These are phyloP conservation scores for Hymenoscyphus fructigenus DNA, from an alignment of 2,329 filamentous ascomycete species.

Conservation along the genomic window DNA sequence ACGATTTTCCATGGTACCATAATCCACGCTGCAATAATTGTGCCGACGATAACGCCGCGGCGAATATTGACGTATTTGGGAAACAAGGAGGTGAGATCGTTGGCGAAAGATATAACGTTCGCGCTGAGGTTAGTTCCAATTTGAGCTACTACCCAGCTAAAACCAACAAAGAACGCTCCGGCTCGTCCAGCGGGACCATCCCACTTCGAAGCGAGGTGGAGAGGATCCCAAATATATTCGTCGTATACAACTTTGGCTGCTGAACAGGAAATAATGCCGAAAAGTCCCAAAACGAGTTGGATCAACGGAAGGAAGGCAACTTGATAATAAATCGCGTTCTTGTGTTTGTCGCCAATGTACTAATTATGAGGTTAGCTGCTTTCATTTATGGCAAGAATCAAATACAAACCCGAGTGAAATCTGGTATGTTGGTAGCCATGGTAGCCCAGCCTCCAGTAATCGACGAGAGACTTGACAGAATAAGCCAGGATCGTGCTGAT, in stretches of 20 bases:
- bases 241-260: slow-evolving; percentile 37
- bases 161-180: slow-evolving; percentile 37
- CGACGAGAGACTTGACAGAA: slow-evolving; percentile 29
- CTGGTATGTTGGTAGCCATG: slow-evolving; percentile 28
- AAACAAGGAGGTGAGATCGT: slow-evolving; percentile 46
- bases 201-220: slow-evolving; percentile 28
- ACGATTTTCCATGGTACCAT: slow-evolving; percentile 51
- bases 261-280: slow-evolving; percentile 35
- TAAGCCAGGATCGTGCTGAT: slow-evolving; percentile 28
- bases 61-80: slow-evolving; percentile 52
- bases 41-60: slow-evolving; percentile 45
- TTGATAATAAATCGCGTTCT: slow-evolving; percentile 30
- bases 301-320: slow-evolving; percentile 32
- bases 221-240: slow-evolving; percentile 36
- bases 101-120: slow-evolving; percentile 38
- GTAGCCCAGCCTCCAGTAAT: slow-evolving; percentile 34
- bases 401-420: slow-evolving; percentile 15
- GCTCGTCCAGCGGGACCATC: slow-evolving; percentile 30
- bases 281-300: slow-evolving; percentile 30
- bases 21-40: slow-evolving; percentile 42
- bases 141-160: slow-evolving; percentile 34
- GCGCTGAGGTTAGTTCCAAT: slow-evolving; percentile 44
- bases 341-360: slow-evolving; percentile 8
- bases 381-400: not conserved
- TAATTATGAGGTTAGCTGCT: slow-evolving; percentile 11